Evolutionary conservation across 2,329 filamentous ascomycete genomes (phyloP).

Genomic region (Sodiomyces alkalinus): DNA sequence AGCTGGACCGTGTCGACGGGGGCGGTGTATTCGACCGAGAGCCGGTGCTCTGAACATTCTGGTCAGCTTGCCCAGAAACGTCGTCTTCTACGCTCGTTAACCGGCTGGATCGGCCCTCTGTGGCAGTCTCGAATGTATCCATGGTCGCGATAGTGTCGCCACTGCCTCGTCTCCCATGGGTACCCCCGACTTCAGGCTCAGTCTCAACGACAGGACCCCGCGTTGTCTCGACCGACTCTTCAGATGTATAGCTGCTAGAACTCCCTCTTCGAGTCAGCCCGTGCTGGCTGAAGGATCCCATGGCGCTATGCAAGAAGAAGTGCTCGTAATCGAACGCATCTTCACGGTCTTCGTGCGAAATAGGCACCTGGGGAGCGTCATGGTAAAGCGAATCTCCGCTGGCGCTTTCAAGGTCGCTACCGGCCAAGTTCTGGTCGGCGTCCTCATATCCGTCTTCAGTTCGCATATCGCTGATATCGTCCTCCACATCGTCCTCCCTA

Average conservation of each 20-base stretch:
- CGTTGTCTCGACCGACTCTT: constrained; percentile 47
- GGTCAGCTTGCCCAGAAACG: constrained; percentile 1
- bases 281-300: constrained; percentile 57
- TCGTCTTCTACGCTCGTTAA: constrained; percentile 10
- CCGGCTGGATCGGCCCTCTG: constrained; percentile 30
- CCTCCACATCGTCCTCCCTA: constrained; percentile 8
- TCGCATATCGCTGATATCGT: constrained; percentile 21
- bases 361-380: constrained; percentile 39
- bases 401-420: constrained; percentile 35
- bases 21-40: constrained; percentile 5
- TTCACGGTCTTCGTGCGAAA: constrained; percentile 81
- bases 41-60: constrained; percentile 3
- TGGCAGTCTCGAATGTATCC: constrained; percentile 42
- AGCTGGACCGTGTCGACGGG: constrained; percentile 7
- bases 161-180: constrained; percentile 25
- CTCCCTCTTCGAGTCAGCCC: constrained; percentile 30
- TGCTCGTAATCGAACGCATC: constrained; percentile 96
- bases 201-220: constrained; percentile 25
- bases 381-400: constrained; percentile 50
- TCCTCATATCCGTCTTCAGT: constrained; percentile 21
- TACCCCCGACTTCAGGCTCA: constrained; percentile 5
- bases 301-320: constrained; percentile 85
- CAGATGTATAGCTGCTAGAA: constrained; percentile 39
- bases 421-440: constrained; percentile 19
- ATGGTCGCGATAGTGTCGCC: constrained; percentile 33